Base-by-base conservation (phyloP, 2,329 filamentous ascomycete species). In the Curvularia hawaiiensis region DNA sequence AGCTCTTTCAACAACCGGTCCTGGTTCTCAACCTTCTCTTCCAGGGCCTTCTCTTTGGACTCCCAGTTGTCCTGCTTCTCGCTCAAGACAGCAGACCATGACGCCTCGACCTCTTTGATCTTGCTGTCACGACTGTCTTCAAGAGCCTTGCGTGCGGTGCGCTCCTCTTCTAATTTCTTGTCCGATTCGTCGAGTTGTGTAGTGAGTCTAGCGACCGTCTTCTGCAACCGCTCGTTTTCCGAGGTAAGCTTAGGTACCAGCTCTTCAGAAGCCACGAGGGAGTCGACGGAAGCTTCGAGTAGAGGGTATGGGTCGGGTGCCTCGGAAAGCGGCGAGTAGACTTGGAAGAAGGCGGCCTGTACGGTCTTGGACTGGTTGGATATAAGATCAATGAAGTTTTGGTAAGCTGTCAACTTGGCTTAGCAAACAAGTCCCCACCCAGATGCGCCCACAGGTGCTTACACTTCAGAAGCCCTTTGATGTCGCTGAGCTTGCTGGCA, bases 21-120 rank as follows among this genome's bases (percentile, higher is more conserved):
- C 73, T 99, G 94, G 67, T 90, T 96, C 75, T 97, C 94, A 3
- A 96, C 83, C 78, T 97, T 98, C 68, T 98, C 94, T 71, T 97
- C 92, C 58, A 97, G 78, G 28, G 86, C 88, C 79, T 90, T 91
- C 79, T 99, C 95, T 74, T 96, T 97, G 9, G 94, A 88, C 52
- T 90, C 88, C 95, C 95, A 99, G 72, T 99, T 99, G 75, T 94
- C 92, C 69, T 91, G 90, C 79, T 97, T 97, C 81, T 99, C 95
- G 55, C 90, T 88, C 50, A 99, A 76, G 4, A 97, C 93, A 24
- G 91, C 92, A 12, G 86, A 85, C 94, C 95, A 99, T 3, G 92
- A 95, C 14, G 86, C 80, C 77, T 98, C 92, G 2, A 98, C 88
- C 63, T 97, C 93, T 77, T 93, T 96, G 57, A 96, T 90, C 72